These are phyloP conservation scores for Candida jianshihensis DNA, from an alignment of 805 yeast genomes.

Conservation along the genomic window DNA sequence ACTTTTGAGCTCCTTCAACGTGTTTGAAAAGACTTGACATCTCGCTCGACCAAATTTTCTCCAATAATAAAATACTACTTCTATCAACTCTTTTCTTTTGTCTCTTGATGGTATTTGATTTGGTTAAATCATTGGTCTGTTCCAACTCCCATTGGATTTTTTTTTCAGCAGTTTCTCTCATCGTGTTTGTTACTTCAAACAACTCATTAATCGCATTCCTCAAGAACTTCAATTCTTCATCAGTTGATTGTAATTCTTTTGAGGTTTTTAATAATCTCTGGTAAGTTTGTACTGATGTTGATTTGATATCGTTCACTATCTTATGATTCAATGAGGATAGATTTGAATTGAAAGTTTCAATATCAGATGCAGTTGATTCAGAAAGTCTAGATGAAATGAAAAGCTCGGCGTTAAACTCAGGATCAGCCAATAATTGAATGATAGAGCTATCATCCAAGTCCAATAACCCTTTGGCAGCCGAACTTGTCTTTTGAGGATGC, in stretches of 20 bases:
- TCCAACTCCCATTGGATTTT: constrained; percentile 41
- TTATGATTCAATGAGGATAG: constrained; percentile 40
- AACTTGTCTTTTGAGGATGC: not conserved
- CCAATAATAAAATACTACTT: constrained; percentile 63
- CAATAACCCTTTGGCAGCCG: constrained; percentile 5
- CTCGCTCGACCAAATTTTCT: constrained; percentile 76
- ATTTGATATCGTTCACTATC: constrained; percentile 52
- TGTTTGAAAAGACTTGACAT: constrained; percentile 64
- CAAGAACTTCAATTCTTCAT: constrained; percentile 53
- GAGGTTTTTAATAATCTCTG: constrained; percentile 53
- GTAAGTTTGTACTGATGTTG: constrained; percentile 54
- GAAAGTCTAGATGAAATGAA: constrained; percentile 46
- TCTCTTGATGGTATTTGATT: constrained; percentile 6
- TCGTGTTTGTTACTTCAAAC: constrained; percentile 49
- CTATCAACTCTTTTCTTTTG: constrained; percentile 39
- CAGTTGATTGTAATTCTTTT: constrained; percentile 55
- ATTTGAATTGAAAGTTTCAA: constrained; percentile 59
- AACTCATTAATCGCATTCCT: constrained; percentile 55
- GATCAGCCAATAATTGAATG: constrained; percentile 30
- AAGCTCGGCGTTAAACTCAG: constrained; percentile 38
- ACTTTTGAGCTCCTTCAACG: constrained; percentile 88
- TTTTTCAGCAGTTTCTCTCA: constrained; percentile 55
- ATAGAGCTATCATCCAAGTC: constrained; percentile 19
- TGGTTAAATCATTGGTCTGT: constrained; percentile 10
- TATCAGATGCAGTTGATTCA: constrained; percentile 63